A percentile compares a stretch with the other conserved stretches of the same genome.
Evolutionary conservation across 352 stramenopile genomes (phyloP).

Genomic region (Phytophthora meadii): DNA sequence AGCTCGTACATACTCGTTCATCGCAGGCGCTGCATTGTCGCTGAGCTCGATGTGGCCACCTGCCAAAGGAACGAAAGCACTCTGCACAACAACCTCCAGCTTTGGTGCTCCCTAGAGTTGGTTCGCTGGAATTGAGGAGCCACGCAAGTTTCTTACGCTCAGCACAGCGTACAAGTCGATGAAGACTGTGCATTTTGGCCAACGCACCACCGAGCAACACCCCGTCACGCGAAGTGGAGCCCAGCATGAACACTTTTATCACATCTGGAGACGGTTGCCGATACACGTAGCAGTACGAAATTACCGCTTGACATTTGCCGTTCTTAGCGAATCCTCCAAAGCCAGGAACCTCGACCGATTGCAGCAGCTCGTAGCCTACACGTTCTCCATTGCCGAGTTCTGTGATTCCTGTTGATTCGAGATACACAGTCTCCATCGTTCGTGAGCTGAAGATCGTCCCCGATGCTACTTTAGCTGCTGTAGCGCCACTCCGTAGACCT

Average conservation of each 20-base stretch:
- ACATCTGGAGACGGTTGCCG: slow-evolving; percentile 33
- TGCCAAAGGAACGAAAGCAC: slow-evolving; percentile 36
- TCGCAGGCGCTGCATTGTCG: slow-evolving; percentile 43
- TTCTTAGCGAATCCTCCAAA: slow-evolving; percentile 21
- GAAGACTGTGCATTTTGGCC: slow-evolving; percentile 40
- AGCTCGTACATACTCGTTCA: slow-evolving; percentile 39
- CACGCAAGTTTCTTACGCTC: slow-evolving; percentile 47
- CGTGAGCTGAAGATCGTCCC: slow-evolving; percentile 28
- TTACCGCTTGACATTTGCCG: slow-evolving; percentile 21
- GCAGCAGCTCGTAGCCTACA: slow-evolving; percentile 42
- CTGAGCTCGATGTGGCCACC: slow-evolving; percentile 32
- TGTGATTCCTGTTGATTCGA: slow-evolving; percentile 41
- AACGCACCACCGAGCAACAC: slow-evolving; percentile 33
- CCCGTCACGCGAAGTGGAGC: slow-evolving; percentile 36
- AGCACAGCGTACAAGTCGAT: slow-evolving; percentile 29
- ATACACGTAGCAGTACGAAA: slow-evolving; percentile 54
- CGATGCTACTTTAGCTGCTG: slow-evolving; percentile 20
- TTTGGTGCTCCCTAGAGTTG: slow-evolving; percentile 31
- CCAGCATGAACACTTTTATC: slow-evolving; percentile 41
- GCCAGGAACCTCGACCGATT: slow-evolving; percentile 35
- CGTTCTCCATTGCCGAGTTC: slow-evolving; percentile 32
- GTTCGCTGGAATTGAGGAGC: slow-evolving; percentile 36
- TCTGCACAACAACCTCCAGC: slow-evolving; percentile 37
- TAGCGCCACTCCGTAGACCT: slow-evolving; percentile 22
- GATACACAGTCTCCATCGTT: slow-evolving; percentile 34